Base-by-base conservation (phyloP, 73 alveolate species). In the Tetrahymena thermophila region DNA sequence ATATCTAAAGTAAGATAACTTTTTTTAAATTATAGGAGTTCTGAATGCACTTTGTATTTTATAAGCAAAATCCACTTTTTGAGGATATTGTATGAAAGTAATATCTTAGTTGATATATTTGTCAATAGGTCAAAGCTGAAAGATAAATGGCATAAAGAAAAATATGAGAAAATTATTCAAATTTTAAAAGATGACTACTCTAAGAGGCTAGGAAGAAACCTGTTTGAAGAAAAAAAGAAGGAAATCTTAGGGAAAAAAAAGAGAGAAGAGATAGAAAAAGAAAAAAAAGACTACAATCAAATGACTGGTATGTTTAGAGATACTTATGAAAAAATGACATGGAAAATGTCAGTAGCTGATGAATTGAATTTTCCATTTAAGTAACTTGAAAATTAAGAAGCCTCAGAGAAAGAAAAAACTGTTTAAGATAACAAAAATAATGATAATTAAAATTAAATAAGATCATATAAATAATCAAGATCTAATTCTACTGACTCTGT, bases 101-200 rank as follows among this genome's bases (percentile, higher is more conserved):
- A 71, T n/a, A 71, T 71, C 37, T n/a, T 71, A n/a, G 89, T 71
- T 23, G 89, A 71, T 71, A 71, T 71, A 6, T 71, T 71, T 71
- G 37, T 71, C 17, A 71, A 71, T 15, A 71, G 89, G 11, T n/a
- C 89, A 4, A 71, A 71, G 37, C 13, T 71, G 7, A 71, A 71
- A 71, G 89, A 71, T 71, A 71, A 71, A 71, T 71, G 89, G 89
- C 89, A 71, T n/a, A 71, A 71, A 71, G 89, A 71, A 71, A 71
- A 71, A 25, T 71, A 9, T 71, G 21, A 71, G 23, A 71, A 71
- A 71, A 71, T 71, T 42, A 71, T 71, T 23, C 25, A 71, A 31
- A 71, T 71, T 7, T 31, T 71, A n/a, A 28, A 28, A 28, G 89
- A 71, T n/a, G 89, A 71, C 17, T 71, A 71, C 37, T 25, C 89